Evolutionary conservation across 2,329 filamentous ascomycete genomes (phyloP).

Genomic region (Dactylonectria estremocensis): DNA sequence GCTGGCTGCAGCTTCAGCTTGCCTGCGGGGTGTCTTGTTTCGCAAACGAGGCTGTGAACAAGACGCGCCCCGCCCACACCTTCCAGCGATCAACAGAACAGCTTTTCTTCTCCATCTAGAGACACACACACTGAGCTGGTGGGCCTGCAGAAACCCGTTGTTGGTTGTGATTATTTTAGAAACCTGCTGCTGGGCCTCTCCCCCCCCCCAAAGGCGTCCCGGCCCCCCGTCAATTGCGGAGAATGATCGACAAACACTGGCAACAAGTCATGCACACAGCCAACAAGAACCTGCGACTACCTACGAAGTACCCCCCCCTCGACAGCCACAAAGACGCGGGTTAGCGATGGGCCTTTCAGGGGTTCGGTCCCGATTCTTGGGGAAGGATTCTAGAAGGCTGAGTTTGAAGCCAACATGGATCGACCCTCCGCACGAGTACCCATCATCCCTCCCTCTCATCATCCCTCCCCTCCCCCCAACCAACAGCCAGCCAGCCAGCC

Average conservation of each 20-base stretch:
- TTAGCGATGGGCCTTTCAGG: constrained; percentile 35
- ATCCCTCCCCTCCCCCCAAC: background rate
- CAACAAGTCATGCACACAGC: constrained; percentile 25
- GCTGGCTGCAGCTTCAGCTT: background rate
- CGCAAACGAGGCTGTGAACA: constrained; percentile 26
- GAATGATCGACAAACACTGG: constrained; percentile 36
- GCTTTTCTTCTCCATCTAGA: constrained; percentile 24
- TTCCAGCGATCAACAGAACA: constrained; percentile 6
- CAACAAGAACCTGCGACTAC: constrained; percentile 18
- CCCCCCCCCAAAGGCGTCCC: constrained; percentile 18
- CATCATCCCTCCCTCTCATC: too few relatives aligned
- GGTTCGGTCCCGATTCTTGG: constrained; percentile 30
- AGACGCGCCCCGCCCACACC: constrained; percentile 2
- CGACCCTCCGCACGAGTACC: background rate
- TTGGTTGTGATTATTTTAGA: constrained; percentile 7
- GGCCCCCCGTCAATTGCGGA: constrained; percentile 35
- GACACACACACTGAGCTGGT: constrained; percentile 14
- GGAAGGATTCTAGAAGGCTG: constrained; percentile 50
- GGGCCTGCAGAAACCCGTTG: constrained; percentile 18
- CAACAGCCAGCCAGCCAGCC: background rate
- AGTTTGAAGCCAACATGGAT: constrained; percentile 33
- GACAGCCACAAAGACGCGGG: constrained; percentile 35
- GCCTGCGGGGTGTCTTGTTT: background rate
- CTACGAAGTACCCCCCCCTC: too few relatives aligned
- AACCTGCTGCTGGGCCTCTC: constrained; percentile 9